These are phyloP conservation scores for Austroboletus olivaceoglutinosus DNA, from an alignment of 1,284 basidiomycete species.

Conservation along the genomic window DNA sequence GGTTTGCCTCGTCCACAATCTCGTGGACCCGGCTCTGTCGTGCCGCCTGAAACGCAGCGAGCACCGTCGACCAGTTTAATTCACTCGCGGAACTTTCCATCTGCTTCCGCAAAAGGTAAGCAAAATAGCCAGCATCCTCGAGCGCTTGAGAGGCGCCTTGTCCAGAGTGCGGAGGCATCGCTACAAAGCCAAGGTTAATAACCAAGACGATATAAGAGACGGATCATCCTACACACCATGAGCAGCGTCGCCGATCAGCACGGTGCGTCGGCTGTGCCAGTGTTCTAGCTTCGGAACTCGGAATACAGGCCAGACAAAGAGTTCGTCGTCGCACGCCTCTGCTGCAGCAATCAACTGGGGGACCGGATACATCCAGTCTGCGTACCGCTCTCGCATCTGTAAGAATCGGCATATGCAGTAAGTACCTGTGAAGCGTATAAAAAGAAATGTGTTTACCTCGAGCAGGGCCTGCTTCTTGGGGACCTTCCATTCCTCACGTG, in stretches of 20 bases:
- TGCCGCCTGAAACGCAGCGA: conserved; percentile 27
- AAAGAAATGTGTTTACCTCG: conserved; percentile 10
- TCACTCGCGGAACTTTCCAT: conserved; percentile 6
- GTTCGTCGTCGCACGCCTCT: conserved; percentile 12
- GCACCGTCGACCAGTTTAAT: conserved; percentile 14
- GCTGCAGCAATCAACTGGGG: conserved; percentile 27
- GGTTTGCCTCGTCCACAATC: conserved; percentile 30
- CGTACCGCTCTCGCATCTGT: conserved; percentile 29
- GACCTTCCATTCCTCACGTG: conserved; percentile 31
- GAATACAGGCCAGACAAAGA: conserved; percentile 28
- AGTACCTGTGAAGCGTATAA: background rate
- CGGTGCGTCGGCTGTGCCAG: conserved; percentile 27
- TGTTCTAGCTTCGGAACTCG: conserved; percentile 21
- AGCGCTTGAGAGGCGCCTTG: conserved; percentile 35
- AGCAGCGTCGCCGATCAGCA: conserved; percentile 34
- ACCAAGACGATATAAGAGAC: background rate
- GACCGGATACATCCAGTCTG: conserved; percentile 30
- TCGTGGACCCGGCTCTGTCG: conserved; percentile 28
- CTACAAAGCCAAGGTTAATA: conserved; percentile 9
- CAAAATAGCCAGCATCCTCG: conserved; percentile 34
- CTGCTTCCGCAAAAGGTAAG: conserved; percentile 24
- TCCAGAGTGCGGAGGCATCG: conserved; percentile 35
- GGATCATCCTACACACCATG: conserved; percentile 23
- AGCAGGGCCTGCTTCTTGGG: conserved; percentile 21
- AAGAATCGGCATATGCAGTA: background rate